Conservation (phyloP, 164 flowering plant species). For the Taxillus chinensis region DNA sequence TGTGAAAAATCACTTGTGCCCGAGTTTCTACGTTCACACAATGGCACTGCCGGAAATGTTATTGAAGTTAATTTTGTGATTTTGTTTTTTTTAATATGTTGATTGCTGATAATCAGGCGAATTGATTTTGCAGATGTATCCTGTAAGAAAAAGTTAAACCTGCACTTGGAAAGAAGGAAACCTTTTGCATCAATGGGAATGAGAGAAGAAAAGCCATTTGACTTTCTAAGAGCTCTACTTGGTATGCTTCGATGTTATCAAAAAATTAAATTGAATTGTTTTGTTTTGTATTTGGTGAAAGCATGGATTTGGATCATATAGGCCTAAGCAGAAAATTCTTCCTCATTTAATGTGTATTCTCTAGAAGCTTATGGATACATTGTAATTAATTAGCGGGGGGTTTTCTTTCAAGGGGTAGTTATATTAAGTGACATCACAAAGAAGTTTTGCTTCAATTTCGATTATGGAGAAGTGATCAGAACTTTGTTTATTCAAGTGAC, state of each 20-base stretch:
- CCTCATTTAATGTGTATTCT: too few species aligned
- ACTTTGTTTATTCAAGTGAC: too few species aligned
- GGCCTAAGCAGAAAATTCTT: too few species aligned
- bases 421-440: too few species aligned
- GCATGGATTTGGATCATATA: too few species aligned
- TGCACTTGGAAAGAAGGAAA: constrained; percentile 20
- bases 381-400: too few species aligned
- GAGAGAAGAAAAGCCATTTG: constrained; percentile 59
- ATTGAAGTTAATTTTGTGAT: not conserved
- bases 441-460: too few species aligned
- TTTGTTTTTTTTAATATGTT: constrained; percentile 1
- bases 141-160: constrained; percentile 15
- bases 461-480: too few species aligned
- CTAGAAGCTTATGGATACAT: too few species aligned
- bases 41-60: not conserved
- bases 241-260: not conserved
- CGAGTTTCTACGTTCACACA: not conserved
- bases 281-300: too few species aligned
- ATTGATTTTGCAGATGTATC: constrained; percentile 50
- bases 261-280: too few species aligned
- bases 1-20: not conserved
- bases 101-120: constrained; percentile 14
- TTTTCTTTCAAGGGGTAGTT: too few species aligned
- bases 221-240: constrained; percentile 28
- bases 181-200: constrained; percentile 55